These are phyloP conservation scores for Dioszegia crocea DNA, from an alignment of 768 basidiomycete species.

Conservation along the genomic window DNA sequence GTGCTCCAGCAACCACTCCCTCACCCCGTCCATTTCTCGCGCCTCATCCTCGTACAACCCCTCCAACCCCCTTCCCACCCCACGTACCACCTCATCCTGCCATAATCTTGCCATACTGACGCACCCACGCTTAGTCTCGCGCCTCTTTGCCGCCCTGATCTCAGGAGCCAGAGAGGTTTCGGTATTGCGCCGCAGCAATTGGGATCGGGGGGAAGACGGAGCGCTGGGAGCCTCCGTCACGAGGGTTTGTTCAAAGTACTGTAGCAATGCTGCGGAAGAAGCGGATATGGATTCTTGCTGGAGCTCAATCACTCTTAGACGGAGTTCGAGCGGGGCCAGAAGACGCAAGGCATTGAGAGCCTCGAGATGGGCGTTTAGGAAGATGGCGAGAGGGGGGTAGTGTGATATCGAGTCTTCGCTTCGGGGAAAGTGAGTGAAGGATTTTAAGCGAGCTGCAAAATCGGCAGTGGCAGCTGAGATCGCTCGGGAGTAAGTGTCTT, in stretches of 20 bases:
- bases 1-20: not conserved
- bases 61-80: not conserved
- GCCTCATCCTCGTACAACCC: constrained; percentile 5
- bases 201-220: constrained; percentile 30
- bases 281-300: constrained; percentile 16
- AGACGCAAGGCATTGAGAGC: constrained; percentile 76
- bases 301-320: constrained; percentile 3
- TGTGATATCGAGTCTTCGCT: constrained; percentile 57
- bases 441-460: constrained; percentile 46
- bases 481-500: constrained; percentile 58
- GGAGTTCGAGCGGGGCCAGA: constrained; percentile 65
- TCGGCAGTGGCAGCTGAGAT: constrained; percentile 46
- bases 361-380: constrained; percentile 67
- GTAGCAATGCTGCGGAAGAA: constrained; percentile 1
- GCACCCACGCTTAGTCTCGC: constrained; percentile 21
- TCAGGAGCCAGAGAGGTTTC: constrained; percentile 33
- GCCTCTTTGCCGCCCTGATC: constrained; percentile 18
- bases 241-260: constrained; percentile 1
- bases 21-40: not conserved
- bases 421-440: constrained; percentile 57
- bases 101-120: constrained; percentile 24
- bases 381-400: constrained; percentile 70
- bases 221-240: constrained; percentile 14
- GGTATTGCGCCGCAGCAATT: constrained; percentile 33
- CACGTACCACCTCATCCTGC: constrained; percentile 1